These are phyloP conservation scores for Colletotrichum chlorophyti DNA, from an alignment of 2,329 filamentous ascomycete species.

Conservation along the genomic window DNA sequence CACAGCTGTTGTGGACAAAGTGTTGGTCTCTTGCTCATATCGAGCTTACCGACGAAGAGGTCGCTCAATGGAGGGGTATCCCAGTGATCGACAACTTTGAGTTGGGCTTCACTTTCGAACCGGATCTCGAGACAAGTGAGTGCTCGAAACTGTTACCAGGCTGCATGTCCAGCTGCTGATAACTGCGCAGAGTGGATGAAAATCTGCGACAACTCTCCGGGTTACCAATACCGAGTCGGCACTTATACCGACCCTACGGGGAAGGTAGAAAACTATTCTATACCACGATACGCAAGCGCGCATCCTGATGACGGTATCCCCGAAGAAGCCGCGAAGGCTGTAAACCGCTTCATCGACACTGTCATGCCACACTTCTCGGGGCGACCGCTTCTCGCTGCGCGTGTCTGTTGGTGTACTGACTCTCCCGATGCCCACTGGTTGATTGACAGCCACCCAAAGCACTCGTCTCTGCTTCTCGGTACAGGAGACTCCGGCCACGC, in stretches of 20 bases:
- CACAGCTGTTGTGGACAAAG: conserved; percentile 17
- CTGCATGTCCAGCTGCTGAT: not conserved
- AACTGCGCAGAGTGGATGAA: conserved; percentile 19
- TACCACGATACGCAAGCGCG: conserved; percentile 27
- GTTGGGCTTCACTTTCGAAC: conserved; percentile 31
- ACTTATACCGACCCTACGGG: conserved; percentile 20
- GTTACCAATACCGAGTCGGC: conserved; percentile 25
- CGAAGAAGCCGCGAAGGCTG: conserved; percentile 17
- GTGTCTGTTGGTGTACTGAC: conserved; percentile 42
- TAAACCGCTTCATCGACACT: conserved; percentile 24
- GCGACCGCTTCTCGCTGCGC: conserved; percentile 32
- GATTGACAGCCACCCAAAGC: conserved; percentile 34
- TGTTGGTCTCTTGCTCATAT: conserved; percentile 21
- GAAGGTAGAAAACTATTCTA: conserved; percentile 18
- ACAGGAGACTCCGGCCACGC: conserved; percentile 36
- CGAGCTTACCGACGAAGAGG: conserved; percentile 9
- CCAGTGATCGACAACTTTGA: conserved; percentile 28
- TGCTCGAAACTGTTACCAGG: fast-evolving
- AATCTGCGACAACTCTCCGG: conserved; percentile 30
- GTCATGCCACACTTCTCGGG: conserved; percentile 34
- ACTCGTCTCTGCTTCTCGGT: conserved; percentile 29
- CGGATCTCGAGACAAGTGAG: conserved; percentile 25
- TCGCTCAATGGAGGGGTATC: conserved; percentile 13
- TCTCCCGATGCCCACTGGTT: conserved; percentile 42
- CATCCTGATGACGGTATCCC: conserved; percentile 27